phyloP scores from a whole-genome alignment of 169 alveolate species.

The Plasmodium vinckei region DNA sequence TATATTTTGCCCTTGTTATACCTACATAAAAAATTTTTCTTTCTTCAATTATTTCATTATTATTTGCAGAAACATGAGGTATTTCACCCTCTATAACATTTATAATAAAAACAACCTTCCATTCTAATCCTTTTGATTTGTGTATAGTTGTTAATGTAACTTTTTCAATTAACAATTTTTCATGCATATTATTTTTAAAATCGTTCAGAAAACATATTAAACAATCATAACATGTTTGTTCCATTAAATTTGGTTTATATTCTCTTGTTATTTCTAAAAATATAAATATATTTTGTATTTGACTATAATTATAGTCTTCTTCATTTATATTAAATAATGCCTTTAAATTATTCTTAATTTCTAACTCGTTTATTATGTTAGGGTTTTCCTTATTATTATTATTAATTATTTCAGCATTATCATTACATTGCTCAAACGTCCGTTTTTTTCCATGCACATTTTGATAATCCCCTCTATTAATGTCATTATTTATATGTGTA shows the following conservation, averaged over 20 bases:
- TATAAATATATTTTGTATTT: conserved; percentile 46
- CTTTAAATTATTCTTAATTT: conserved; percentile 32
- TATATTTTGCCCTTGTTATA: conserved; percentile 84
- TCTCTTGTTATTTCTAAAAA: conserved; percentile 37
- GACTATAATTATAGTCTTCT: conserved; percentile 20
- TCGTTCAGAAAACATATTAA: conserved; percentile 42
- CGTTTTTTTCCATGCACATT: too few relatives aligned
- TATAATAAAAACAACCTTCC: conserved; percentile 87
- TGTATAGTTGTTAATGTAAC: conserved; percentile 87
- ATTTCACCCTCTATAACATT: conserved; percentile 82
- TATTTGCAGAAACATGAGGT: conserved; percentile 67
- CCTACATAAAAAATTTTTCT: conserved; percentile 90
- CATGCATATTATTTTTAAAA: conserved; percentile 57
- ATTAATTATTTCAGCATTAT: background rate
- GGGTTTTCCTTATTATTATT: background rate
- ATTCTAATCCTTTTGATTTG: conserved; percentile 89
- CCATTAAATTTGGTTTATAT: conserved; percentile 16
- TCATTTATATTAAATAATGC: conserved; percentile 28
- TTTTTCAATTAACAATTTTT: conserved; percentile 77
- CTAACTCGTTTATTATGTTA: background rate
- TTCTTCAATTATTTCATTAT: conserved; percentile 83
- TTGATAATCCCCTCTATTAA: too few relatives aligned
- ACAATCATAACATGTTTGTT: conserved; percentile 44
- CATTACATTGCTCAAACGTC: background rate
- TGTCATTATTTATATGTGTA: too few relatives aligned